Evolutionary conservation across 1,284 basidiomycete genomes (phyloP), one percentile per base, ranked within the genome.

Genomic region (Mycosarcoma mackinlayi): DNA sequence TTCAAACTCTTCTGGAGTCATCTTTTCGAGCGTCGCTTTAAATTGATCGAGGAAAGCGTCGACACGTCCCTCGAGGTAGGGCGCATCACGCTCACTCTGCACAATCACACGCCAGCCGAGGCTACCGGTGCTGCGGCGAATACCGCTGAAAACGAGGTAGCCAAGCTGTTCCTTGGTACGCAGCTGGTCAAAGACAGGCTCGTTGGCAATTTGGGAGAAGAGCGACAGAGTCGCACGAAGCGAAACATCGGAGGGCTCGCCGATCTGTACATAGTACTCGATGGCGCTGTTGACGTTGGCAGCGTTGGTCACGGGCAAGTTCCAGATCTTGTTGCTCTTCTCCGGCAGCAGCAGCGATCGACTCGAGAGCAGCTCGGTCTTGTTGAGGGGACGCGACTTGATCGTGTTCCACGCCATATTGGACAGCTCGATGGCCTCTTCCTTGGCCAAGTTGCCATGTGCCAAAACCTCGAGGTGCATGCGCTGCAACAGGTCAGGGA

Each of bases 131-230:
- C 60, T 50, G 46, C 64, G 65, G 28, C 78, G 70, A 16, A 70
- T 62, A 10, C 73, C 65, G 38, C 73, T 73, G 44, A 81, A 81
- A 11, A 82, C 81, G 1, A 82, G 74, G 82, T 99, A 98, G 11
- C 96, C 96, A 0, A 99, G 87, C 83, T 98, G 96, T 83, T 98
- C 93, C 83, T 94, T 90, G 3, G 95, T 98, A n/a, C 96, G 89
- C 37, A 99, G 87, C 33, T 90, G 86, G 79, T 96, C 91, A 84
- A 98, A 99, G n/a, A 90, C 88, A 0, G 95, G 94, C 78, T 98
- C 96, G 27, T 72, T 55, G 18, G 77, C 79, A 14, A 82, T 82
- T 69, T 82, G 81, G 4, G 76, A 61, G 27, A 82, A 64, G 11
- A 82, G 62, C 11, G 71, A 65, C 16, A 82, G 73, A n/a, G 60